These are phyloP conservation scores for Leishmania arabica DNA, from an alignment of 208 protist genomes.

Conservation along the genomic window DNA sequence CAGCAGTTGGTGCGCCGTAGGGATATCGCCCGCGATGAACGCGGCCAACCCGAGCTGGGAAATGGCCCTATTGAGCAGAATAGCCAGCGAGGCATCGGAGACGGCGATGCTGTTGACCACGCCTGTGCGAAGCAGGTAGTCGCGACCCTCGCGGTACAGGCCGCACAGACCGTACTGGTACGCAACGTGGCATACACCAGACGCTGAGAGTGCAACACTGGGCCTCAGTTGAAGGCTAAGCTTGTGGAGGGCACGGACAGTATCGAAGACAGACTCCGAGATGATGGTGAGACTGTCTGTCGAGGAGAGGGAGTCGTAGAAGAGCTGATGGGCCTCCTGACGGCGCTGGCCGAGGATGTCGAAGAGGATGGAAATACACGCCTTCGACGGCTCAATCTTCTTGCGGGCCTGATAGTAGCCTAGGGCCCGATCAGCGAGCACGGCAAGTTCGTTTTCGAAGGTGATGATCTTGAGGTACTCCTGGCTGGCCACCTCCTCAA, in stretches of 20 bases:
- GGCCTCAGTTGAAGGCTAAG: constrained; percentile 39
- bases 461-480: constrained; percentile 65
- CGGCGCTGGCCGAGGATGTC: constrained; percentile 66
- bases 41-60: constrained; percentile 82
- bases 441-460: constrained; percentile 73
- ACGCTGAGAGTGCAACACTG: constrained; percentile 20
- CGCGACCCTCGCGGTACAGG: constrained; percentile 72
- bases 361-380: constrained; percentile 66
- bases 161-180: constrained; percentile 83
- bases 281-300: constrained; percentile 41
- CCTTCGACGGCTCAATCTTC: constrained; percentile 25
- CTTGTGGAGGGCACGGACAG: constrained; percentile 55
- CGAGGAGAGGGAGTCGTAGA: constrained; percentile 44
- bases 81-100: constrained; percentile 37
- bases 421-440: constrained; percentile 56
- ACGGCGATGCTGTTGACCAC: constrained; percentile 38
- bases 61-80: constrained; percentile 81
- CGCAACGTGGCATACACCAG: constrained; percentile 56
- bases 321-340: constrained; percentile 70
- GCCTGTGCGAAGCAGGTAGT: constrained; percentile 72
- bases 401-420: constrained; percentile 60
- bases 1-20: constrained; percentile 66
- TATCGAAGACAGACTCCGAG: constrained; percentile 56
- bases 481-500: constrained; percentile 34
- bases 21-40: constrained; percentile 69